phyloP scores from a whole-genome alignment of 2,329 filamentous ascomycete species.

The Chrysosporium keratinophilum region DNA sequence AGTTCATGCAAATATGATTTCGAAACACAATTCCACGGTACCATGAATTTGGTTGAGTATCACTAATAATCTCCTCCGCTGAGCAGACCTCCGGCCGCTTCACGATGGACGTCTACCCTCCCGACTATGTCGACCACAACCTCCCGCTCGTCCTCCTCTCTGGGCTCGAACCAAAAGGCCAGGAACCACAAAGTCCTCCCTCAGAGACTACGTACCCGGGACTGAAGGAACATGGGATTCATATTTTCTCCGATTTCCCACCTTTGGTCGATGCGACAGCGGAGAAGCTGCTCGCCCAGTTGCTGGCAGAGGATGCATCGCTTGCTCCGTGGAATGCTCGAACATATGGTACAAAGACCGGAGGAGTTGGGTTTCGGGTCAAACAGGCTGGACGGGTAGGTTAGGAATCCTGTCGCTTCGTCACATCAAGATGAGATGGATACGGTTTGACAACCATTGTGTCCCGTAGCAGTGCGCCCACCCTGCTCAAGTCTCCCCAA shows the following conservation, averaged over 20 bases:
- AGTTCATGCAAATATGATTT: slow-evolving; percentile 20
- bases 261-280: slow-evolving; percentile 56
- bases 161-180: slow-evolving; percentile 48
- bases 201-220: slow-evolving; percentile 24
- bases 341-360: slow-evolving; percentile 42
- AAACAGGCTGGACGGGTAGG: slow-evolving; percentile 71
- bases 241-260: slow-evolving; percentile 61
- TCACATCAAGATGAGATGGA: not conserved
- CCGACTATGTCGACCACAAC: slow-evolving; percentile 74
- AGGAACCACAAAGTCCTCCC: not conserved
- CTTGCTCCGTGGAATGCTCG: slow-evolving; percentile 56
- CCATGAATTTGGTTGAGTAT: not conserved
- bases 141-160: slow-evolving; percentile 74
- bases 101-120: slow-evolving; percentile 40
- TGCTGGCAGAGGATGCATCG: slow-evolving; percentile 55
- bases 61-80: not conserved
- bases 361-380: slow-evolving; percentile 53
- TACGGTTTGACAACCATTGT: not conserved
- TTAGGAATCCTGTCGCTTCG: slow-evolving; percentile 26
- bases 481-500: not conserved
- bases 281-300: slow-evolving; percentile 53
- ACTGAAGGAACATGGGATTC: slow-evolving; percentile 48
- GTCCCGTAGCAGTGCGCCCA: not conserved
- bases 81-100: slow-evolving; percentile 10
- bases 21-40: slow-evolving; percentile 17